Evolutionary conservation across 495 filamentous ascomycete species (phyloP).

Genomic region (Xylaria scruposa): DNA sequence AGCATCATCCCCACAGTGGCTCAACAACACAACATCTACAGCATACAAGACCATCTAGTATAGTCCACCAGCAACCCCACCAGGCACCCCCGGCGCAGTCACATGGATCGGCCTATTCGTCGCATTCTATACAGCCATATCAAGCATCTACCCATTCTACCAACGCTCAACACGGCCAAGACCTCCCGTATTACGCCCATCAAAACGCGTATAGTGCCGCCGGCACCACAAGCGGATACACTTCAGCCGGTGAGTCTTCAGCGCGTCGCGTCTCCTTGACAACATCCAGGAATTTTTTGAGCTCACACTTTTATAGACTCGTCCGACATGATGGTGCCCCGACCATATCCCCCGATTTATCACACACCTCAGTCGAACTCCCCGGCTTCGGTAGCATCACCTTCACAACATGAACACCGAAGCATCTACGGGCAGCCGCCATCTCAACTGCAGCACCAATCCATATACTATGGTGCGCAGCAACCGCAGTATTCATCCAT

Average conservation of each 20-base stretch:
- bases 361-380: conserved; percentile 96
- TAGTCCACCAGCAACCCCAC: conserved; percentile 71
- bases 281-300: conserved; percentile 10
- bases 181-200: conserved; percentile 76
- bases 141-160: conserved; percentile 51
- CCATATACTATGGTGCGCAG: conserved; percentile 69
- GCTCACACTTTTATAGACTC: conserved; percentile 64
- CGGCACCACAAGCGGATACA: conserved; percentile 72
- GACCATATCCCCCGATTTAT: conserved; percentile 90
- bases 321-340: conserved; percentile 93
- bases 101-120: conserved; percentile 64
- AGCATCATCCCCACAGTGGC: conserved; percentile 61
- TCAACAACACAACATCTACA: conserved; percentile 57
- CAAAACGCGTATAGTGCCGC: conserved; percentile 76
- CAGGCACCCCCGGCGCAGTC: conserved; percentile 52
- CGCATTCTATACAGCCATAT: conserved; percentile 62
- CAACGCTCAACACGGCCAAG: conserved; percentile 65
- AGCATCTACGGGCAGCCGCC: conserved; percentile 82
- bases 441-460: conserved; percentile 78
- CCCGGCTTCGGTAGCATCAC: conserved; percentile 92
- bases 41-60: conserved; percentile 67
- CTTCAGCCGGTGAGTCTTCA: conserved; percentile 74
- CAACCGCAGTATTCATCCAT: conserved; percentile 74
- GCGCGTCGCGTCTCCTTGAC: conserved; percentile 25
- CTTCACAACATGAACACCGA: conserved; percentile 86